Evolutionary conservation across 805 yeast species (phyloP).

Genomic region (Jamesozyma hellenica): DNA sequence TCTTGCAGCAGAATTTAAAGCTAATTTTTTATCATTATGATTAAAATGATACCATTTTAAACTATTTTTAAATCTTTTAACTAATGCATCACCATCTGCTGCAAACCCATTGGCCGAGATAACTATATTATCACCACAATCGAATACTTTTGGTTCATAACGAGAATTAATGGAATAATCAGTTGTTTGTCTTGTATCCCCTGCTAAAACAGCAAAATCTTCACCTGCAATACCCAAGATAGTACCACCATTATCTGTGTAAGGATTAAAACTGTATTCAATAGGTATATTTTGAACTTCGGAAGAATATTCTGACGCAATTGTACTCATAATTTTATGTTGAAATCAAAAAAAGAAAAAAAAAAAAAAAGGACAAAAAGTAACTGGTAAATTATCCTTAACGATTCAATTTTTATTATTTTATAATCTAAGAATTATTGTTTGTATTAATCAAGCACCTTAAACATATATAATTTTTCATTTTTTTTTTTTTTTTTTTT

Average conservation of each 20-base stretch:
- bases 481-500: too few relatives aligned
- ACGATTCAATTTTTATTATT: too few relatives aligned
- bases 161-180: constrained; percentile 92
- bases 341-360: too few relatives aligned
- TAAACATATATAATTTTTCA: too few relatives aligned
- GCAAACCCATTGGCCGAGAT: constrained; percentile 94
- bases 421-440: too few relatives aligned
- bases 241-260: constrained; percentile 94
- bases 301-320: constrained; percentile 58
- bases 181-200: constrained; percentile 93
- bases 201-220: constrained; percentile 93
- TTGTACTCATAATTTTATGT: constrained; percentile 20
- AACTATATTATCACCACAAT: constrained; percentile 78
- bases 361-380: too few relatives aligned
- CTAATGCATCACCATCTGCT: constrained; percentile 85
- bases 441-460: too few relatives aligned
- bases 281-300: constrained; percentile 53
- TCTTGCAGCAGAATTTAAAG: constrained; percentile 72
- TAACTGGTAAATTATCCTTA: too few relatives aligned
- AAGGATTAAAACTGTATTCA: constrained; percentile 88
- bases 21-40: constrained; percentile 59
- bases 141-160: constrained; percentile 80
- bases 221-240: constrained; percentile 95
- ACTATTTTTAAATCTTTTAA: constrained; percentile 54
- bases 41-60: constrained; percentile 90